Evolutionary conservation across 1,284 basidiomycete species (phyloP).

Genomic region (Pseudozyma hubeiensis): DNA sequence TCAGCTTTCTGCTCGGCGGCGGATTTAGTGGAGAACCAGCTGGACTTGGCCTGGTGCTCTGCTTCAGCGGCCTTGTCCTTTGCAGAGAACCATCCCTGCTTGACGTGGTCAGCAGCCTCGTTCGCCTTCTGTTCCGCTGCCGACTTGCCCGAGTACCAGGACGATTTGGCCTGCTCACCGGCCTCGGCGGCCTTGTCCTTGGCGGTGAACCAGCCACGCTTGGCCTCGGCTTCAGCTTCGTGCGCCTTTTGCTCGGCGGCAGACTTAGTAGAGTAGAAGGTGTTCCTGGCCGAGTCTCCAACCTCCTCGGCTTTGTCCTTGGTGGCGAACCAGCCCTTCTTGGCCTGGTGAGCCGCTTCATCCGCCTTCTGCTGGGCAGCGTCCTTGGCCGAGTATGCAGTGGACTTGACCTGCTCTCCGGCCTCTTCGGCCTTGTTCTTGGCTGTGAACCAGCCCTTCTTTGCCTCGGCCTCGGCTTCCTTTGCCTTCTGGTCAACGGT

Average conservation of each 20-base stretch:
- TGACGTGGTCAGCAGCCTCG: constrained; percentile 12
- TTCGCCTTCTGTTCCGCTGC: constrained; percentile 24
- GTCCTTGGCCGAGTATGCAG: constrained; percentile 21
- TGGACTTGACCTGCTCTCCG: constrained; percentile 15
- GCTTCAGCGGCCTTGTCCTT: constrained; percentile 42
- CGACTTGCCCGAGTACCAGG: constrained; percentile 19
- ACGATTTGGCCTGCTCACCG: constrained; percentile 20
- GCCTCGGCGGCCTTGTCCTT: constrained; percentile 26
- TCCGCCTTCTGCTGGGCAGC: constrained; percentile 37
- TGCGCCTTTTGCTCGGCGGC: constrained; percentile 32
- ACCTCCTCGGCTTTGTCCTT: constrained; percentile 44
- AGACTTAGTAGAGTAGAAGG: constrained; percentile 24
- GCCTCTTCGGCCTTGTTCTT: constrained; percentile 33
- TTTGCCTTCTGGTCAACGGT: constrained; percentile 31
- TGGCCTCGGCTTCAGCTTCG: constrained; percentile 22
- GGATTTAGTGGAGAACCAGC: constrained; percentile 27
- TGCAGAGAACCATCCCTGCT: constrained; percentile 22
- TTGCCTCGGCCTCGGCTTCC: constrained; percentile 23
- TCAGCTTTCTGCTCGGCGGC: constrained; percentile 31
- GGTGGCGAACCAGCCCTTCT: constrained; percentile 35
- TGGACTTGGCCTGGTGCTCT: constrained; percentile 20
- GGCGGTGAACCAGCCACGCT: constrained; percentile 19
- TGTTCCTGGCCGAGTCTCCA: constrained; percentile 18
- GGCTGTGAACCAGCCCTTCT: constrained; percentile 32
- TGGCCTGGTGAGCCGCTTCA: constrained; percentile 20